Percentiles rank a stretch among this genome's conserved stretches.
Evolutionary conservation across 345 rosid species (phyloP).

Genomic region (Brassica rapa): DNA sequence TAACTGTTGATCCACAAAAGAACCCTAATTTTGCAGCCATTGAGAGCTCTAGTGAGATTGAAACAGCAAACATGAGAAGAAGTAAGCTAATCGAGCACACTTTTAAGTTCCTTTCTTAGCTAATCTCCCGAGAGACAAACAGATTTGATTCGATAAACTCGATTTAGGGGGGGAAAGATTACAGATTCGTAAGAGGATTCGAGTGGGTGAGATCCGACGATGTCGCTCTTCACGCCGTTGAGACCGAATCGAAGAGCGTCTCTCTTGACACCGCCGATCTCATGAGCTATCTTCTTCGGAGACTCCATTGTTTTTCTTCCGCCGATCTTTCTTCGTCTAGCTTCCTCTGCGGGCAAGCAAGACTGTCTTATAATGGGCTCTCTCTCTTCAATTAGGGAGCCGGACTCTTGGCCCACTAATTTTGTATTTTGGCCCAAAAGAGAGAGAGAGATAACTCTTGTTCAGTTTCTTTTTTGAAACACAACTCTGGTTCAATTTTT

Average conservation of each 20-base stretch:
- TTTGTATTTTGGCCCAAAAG: neutral
- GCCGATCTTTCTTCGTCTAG: neutral
- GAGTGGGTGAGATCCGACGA: conserved; percentile 79
- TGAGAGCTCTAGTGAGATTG: neutral
- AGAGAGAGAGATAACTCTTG: too few relatives aligned
- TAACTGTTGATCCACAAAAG: neutral
- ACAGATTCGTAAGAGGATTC: conserved; percentile 69
- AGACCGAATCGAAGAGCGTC: conserved; percentile 85
- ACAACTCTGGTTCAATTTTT: neutral
- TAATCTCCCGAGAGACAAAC: neutral
- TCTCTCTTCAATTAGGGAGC: neutral
- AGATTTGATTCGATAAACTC: neutral
- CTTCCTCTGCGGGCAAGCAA: conserved; percentile 31
- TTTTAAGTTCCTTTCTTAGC: neutral
- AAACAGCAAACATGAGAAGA: neutral
- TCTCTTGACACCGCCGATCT: conserved; percentile 61
- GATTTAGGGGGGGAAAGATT: conserved; percentile 3
- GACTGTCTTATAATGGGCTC: neutral
- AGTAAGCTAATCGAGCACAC: neutral
- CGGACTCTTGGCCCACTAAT: neutral
- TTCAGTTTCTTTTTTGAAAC: too few relatives aligned
- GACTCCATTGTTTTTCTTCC: conserved; percentile 51
- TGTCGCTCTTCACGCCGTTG: conserved; percentile 71
- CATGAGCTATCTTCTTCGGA: conserved; percentile 59
- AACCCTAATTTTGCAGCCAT: conserved; percentile 7